Conservation (phyloP, 2,329 filamentous ascomycete species). For the Allantophomopsis lycopodina region DNA sequence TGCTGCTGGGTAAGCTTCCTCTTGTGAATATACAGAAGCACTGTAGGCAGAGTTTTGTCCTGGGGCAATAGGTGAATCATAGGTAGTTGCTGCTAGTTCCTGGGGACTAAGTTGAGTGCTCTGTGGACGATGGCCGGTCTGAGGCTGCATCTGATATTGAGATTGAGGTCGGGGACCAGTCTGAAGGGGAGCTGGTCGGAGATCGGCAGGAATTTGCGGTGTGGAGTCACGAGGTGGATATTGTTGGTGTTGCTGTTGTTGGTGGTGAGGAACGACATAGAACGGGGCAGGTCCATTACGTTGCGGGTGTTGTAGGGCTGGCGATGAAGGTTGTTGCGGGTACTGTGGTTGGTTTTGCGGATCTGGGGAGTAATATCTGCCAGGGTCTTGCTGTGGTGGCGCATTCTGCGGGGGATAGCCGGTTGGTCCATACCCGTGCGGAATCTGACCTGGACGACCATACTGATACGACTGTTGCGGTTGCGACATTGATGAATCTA, state of each 20-base stretch:
- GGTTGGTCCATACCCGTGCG: constrained; percentile 10
- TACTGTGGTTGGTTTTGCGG: constrained; percentile 29
- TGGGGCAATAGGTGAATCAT: constrained; percentile 54
- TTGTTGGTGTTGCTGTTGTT: constrained; percentile 25
- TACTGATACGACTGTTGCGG: constrained; percentile 71
- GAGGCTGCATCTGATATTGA: constrained; percentile 29
- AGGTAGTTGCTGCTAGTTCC: constrained; percentile 65
- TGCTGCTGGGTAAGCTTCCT: constrained; percentile 14
- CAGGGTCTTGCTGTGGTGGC: constrained; percentile 40
- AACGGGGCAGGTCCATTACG: constrained; percentile 43
- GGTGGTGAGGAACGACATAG: constrained; percentile 37
- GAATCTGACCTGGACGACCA: constrained; percentile 22
- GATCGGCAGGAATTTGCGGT: constrained; percentile 31
- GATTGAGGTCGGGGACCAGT: constrained; percentile 36
- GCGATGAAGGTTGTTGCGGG: constrained; percentile 31
- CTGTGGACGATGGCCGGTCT: constrained; percentile 40
- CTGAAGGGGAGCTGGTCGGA: constrained; percentile 32
- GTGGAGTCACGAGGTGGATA: constrained; percentile 38
- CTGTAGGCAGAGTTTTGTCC: constrained; percentile 23
- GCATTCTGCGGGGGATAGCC: constrained; percentile 22
- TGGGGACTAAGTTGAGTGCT: constrained; percentile 61
- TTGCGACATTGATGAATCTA: constrained; percentile 94
- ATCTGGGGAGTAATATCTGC: constrained; percentile 55
- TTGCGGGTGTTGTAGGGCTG: constrained; percentile 40
- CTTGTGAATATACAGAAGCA: constrained; percentile 14